phyloP scores from a whole-genome alignment of 805 yeast genomes.

The Kuraishia hungarica region DNA sequence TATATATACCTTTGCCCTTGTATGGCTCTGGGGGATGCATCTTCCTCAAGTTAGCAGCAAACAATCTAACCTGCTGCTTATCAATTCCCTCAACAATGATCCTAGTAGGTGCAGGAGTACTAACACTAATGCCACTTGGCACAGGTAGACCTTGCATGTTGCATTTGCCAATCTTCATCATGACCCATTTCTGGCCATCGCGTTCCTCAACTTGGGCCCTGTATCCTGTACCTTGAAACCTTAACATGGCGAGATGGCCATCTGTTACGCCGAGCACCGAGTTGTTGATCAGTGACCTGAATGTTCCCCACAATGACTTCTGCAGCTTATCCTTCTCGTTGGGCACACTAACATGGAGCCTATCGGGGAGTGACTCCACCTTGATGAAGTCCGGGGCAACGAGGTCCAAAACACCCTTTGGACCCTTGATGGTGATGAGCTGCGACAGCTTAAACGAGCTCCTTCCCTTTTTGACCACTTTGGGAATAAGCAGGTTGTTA shows the following conservation, averaged over 20 bases:
- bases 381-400: constrained; percentile 68
- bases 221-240: constrained; percentile 95
- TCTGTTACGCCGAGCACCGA: constrained; percentile 83
- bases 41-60: constrained; percentile 82
- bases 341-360: constrained; percentile 44
- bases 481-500: constrained; percentile 45
- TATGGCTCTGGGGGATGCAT: constrained; percentile 97
- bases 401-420: constrained; percentile 59
- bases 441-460: constrained; percentile 48
- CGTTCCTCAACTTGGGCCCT: constrained; percentile 69
- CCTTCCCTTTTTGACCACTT: constrained; percentile 58
- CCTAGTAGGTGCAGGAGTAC: constrained; percentile 80
- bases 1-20: constrained; percentile 95
- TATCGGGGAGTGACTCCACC: constrained; percentile 27
- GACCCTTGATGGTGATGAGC: constrained; percentile 60
- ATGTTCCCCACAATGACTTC: constrained; percentile 92
- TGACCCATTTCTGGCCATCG: constrained; percentile 46
- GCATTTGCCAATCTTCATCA: constrained; percentile 83
- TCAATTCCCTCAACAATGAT: constrained; percentile 79
- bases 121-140: constrained; percentile 69
- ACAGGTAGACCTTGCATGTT: constrained; percentile 66
- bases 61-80: constrained; percentile 77
- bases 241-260: constrained; percentile 82
- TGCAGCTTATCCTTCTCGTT: constrained; percentile 56
- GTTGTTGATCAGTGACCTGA: constrained; percentile 70